Base-by-base conservation (phyloP, 768 basidiomycete species). In the Cystobasidium ongulense region DNA sequence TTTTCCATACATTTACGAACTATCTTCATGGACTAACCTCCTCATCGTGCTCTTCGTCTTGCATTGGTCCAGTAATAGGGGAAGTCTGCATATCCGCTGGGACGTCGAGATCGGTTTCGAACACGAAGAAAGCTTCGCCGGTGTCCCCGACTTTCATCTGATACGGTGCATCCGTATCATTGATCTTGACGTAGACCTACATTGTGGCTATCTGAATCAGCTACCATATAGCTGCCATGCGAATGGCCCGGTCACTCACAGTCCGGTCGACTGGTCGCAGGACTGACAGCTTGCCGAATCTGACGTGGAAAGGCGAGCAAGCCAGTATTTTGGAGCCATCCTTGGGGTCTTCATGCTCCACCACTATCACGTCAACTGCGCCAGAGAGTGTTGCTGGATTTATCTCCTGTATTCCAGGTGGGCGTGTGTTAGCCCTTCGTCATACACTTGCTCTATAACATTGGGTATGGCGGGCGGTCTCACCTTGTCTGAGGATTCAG, bases 131-230 rank as follows among this genome's bases (percentile, higher is more conserved):
- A 0, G 94, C 96, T 82, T 99, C 96, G 3, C 96, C 96, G 0
- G 96, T 92, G 73, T 98, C 96, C 46, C 93, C 94, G 75, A 98
- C 92, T 84, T 99, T 98, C 96, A 99, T 99, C 81, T 85, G 86
- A 81, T 91, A 98, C 0, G 95, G 95, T 71, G 93, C 89, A 53
- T 86, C 85, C 77, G 87, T 84, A 46, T 90, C 91, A 82, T 96
- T 94, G 78, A 98, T 88, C 63, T 87, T 86, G 38, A 98, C 86
- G 75, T 88, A 90, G 76, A 98, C 95, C 91, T 93, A 76, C 3
- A 0, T 1, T 13, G 50, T 11, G 36, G 17, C 25, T 15, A 5
- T 35, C 1, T 61, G 36, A 13, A 35, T 39, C 59, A 72, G 23
- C 15, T 36, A 15, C 1, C 13, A 25, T 41, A 23, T 8, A 33